A percentile compares a stretch with the other conserved stretches of the same genome.
Conservation (phyloP, 2,329 filamentous ascomycete species). For the Ceratocystis papillata region DNA sequence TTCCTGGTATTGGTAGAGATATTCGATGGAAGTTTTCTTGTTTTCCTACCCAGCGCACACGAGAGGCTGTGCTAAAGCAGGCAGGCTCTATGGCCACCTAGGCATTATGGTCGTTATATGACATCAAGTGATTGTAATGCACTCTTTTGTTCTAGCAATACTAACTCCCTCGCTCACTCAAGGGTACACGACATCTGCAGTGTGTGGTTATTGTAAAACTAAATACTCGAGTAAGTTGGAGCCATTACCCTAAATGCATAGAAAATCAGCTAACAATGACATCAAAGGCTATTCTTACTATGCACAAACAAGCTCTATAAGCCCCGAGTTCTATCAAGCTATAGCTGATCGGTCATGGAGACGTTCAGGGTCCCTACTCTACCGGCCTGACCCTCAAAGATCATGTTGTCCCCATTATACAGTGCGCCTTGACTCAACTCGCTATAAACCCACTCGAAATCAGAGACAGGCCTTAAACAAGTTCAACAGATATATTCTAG, state of each 20-base stretch:
- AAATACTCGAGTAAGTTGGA: constrained; percentile 19
- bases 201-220: constrained; percentile 19
- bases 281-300: constrained; percentile 61
- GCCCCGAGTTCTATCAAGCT: constrained; percentile 56
- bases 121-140: background rate
- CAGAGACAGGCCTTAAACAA: constrained; percentile 67
- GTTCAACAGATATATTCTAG: constrained; percentile 61
- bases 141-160: background rate
- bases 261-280: constrained; percentile 3
- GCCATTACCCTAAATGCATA: background rate
- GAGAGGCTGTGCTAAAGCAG: background rate
- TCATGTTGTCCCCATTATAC: constrained; percentile 92
- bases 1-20: too few species aligned
- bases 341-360: constrained; percentile 70
- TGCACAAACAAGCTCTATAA: constrained; percentile 50
- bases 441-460: constrained; percentile 56
- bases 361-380: constrained; percentile 59
- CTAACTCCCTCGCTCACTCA: background rate
- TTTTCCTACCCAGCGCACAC: background rate
- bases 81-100: background rate
- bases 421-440: constrained; percentile 56
- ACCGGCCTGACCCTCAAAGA: constrained; percentile 64
- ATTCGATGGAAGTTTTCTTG: too few species aligned
- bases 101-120: background rate
- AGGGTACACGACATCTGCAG: constrained; percentile 15